A percentile compares a stretch with the other conserved stretches of the same genome.
These are phyloP conservation scores for Stephanodiscus minutulus DNA, from an alignment of 108 stramenopile genomes.

Conservation along the genomic window DNA sequence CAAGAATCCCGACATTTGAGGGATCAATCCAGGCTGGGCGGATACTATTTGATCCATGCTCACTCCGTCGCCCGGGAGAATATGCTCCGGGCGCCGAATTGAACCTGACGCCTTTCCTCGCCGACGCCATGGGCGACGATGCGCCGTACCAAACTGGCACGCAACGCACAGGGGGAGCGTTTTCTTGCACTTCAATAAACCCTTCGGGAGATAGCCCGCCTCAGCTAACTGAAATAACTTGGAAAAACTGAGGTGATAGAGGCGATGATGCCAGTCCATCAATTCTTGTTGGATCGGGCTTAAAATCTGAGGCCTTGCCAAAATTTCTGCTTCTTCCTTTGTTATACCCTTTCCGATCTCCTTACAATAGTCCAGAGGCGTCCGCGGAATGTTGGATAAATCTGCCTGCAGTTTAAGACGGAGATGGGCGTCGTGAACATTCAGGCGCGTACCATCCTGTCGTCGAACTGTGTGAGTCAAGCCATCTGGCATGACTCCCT, in stretches of 20 bases:
- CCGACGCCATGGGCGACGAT: constrained; percentile 27
- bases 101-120: not conserved
- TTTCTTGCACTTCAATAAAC: not conserved
- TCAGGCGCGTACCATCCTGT: not conserved
- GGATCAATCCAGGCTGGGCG: constrained; percentile 8
- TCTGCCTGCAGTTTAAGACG: not conserved
- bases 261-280: not conserved
- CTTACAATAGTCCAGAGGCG: not conserved
- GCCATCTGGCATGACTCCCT: constrained; percentile 14
- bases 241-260: constrained; percentile 9
- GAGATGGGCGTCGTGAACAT: constrained; percentile 1
- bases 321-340: not conserved
- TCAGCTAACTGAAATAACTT: not conserved
- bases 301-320: not conserved
- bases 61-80: constrained; percentile 39
- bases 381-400: not conserved
- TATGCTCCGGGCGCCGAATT: not conserved
- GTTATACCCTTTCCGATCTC: constrained; percentile 5
- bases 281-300: constrained; percentile 13
- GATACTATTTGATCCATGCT: not conserved
- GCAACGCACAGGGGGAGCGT: constrained; percentile 15
- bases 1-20: constrained; percentile 13
- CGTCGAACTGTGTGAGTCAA: constrained; percentile 3
- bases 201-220: not conserved
- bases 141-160: constrained; percentile 36